Base-by-base conservation (phyloP, 108 stramenopile species). In the Pseudonitzschia multistriata region DNA sequence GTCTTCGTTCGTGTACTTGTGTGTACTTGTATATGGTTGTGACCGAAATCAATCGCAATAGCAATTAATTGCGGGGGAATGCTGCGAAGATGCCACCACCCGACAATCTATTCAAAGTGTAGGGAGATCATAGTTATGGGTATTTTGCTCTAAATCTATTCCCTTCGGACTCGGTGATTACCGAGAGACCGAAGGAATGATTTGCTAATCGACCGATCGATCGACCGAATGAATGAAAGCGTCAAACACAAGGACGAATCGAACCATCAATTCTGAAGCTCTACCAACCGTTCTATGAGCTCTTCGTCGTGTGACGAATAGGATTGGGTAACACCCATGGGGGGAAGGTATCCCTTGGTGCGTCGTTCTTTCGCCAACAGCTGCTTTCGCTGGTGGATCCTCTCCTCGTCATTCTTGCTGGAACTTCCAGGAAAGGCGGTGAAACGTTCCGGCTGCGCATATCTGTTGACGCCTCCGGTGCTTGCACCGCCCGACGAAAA, bases 191-290 rank as follows among this genome's bases (percentile, higher is more conserved):
- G n/a, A n/a, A n/a, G n/a, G n/a, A n/a, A n/a, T n/a, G n/a, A n/a
- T n/a, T n/a, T n/a, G n/a, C n/a, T n/a, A n/a, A n/a, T n/a, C n/a
- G n/a, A n/a, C n/a, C n/a, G n/a, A n/a, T n/a, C n/a, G n/a, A n/a
- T n/a, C n/a, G n/a, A n/a, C n/a, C n/a, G n/a, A n/a, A n/a, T n/a
- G 14, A n/a, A n/a, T n/a, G n/a, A n/a, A n/a, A n/a, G n/a, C n/a
- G n/a, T n/a, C 42, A 45, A 8, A 2, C 42, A 17, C 42, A 6
- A 45, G 42, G 11, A n/a, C n/a, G n/a, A n/a, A n/a, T n/a, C n/a
- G n/a, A n/a, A n/a, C 17, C 42, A 6, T 64, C 47, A 64, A 17
- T 64, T n/a, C 39, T 64, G 40, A 25, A 64, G 40, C 39, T 64
- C 25, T 47, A 64, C 22, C 63, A 64, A 64, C 11, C 39, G 2